phyloP scores from a whole-genome alignment of 495 filamentous ascomycete genomes.

The Lasiosphaeria miniovina region DNA sequence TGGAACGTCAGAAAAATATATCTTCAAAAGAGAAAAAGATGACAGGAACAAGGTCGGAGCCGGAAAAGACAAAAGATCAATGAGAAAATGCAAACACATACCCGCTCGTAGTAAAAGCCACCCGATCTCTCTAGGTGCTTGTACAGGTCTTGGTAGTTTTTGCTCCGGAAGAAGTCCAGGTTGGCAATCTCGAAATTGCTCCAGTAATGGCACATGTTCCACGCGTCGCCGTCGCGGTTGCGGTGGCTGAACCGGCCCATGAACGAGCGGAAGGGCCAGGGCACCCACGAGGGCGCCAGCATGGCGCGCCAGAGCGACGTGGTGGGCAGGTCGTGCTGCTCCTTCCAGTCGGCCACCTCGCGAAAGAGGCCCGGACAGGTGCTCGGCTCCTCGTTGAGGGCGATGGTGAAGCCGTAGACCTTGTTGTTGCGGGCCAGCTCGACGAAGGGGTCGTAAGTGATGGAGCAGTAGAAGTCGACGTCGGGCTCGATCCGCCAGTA shows the following conservation, averaged over 20 bases:
- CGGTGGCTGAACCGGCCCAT: constrained; percentile 39
- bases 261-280: constrained; percentile 37
- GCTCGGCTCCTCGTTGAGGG: constrained; percentile 47
- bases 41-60: not conserved
- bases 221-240: constrained; percentile 37
- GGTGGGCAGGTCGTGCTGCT: constrained; percentile 27
- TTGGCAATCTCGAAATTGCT: constrained; percentile 57
- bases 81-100: not conserved
- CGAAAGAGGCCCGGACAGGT: constrained; percentile 52
- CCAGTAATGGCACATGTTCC: constrained; percentile 58
- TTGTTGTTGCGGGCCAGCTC: constrained; percentile 52
- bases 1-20: not conserved
- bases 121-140: constrained; percentile 44
- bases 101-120: constrained; percentile 54
- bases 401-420: constrained; percentile 51
- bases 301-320: constrained; percentile 41
- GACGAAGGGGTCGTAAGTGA: constrained; percentile 55
- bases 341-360: constrained; percentile 43
- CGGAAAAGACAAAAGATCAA: too few relatives aligned
- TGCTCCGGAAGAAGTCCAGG: constrained; percentile 50
- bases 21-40: not conserved
- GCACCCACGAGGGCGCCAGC: constrained; percentile 36
- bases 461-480: constrained; percentile 50
- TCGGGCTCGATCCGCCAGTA: constrained; percentile 56
- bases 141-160: constrained; percentile 49